Evolutionary conservation across 2,329 filamentous ascomycete species (phyloP), one percentile per base, ranked within the genome.

Genomic region (Volutella citrinella): DNA sequence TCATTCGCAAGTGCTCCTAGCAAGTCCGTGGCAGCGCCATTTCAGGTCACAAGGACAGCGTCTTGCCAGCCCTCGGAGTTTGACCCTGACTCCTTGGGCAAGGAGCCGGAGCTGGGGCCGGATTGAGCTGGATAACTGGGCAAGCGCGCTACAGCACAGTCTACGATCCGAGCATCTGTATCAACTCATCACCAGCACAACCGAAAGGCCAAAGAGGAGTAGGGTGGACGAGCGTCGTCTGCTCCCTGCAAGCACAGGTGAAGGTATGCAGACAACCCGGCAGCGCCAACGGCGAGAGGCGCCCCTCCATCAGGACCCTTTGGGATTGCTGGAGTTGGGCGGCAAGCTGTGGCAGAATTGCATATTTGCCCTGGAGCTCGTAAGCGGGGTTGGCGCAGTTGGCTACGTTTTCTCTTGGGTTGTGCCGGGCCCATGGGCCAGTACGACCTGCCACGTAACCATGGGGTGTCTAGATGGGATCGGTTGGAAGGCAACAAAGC

Each of bases 361-460:
- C 1, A 81, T 81, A 67, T 60, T 84, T 28, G 74, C 84, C 1
- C 65, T 94, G 22, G 84, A 90, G 56, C 67, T 94, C 6, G 61
- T 90, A 15, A 84, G 87, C 11, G 80, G 84, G 32, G 69, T 89
- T 33, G 82, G 88, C 1, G 65, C 93, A 18, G 57, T 94, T 4
- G 84, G 87, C 5, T 86, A 84, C 11, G 57, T 91, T 21, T 76
- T 80, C 15, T 68, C 85, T 30, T 86, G 78, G 76, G 55, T 82
- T 17, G 38, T 59, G 22, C 56, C 49, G n/a, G 47, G 53, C 4
- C 51, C 56, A 9, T 46, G 42, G 44, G 30, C 44, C 14, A 40
- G 45, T 12, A 42, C 39, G 11, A 33, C 51, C 18, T 41, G 45
- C 23, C 47, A 45, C 10, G 35, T 31, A 6, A 23, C 36, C 11